phyloP scores from a whole-genome alignment of 2,329 filamentous ascomycete genomes.

The Pestalotiopsis sp. region DNA sequence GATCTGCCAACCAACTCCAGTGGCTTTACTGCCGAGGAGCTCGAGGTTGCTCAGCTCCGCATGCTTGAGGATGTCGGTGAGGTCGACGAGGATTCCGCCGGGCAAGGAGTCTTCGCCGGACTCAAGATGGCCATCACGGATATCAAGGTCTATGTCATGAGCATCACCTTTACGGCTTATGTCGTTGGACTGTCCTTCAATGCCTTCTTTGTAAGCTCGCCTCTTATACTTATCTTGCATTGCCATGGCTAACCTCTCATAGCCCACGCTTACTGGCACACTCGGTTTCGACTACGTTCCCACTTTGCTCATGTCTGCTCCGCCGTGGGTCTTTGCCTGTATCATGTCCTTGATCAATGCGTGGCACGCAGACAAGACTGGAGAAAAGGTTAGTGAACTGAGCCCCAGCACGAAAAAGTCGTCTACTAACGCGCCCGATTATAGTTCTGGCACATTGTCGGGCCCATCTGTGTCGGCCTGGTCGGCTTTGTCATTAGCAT shows the following conservation, averaged over 20 bases:
- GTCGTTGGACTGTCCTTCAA: constrained; percentile 61
- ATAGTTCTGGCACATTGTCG: constrained; percentile 59
- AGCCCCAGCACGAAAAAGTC: neutral
- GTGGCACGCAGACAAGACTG: constrained; percentile 56
- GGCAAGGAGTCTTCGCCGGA: constrained; percentile 54
- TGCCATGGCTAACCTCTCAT: constrained; percentile 1
- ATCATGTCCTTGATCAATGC: constrained; percentile 56
- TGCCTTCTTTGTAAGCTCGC: constrained; percentile 52
- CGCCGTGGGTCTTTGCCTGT: constrained; percentile 61
- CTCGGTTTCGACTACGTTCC: constrained; percentile 54
- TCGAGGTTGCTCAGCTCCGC: constrained; percentile 53
- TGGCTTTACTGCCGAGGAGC: constrained; percentile 62
- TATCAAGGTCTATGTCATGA: constrained; percentile 64
- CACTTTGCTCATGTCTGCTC: constrained; percentile 57
- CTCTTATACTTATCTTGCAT: neutral
- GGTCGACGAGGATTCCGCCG: constrained; percentile 51
- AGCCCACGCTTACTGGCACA: constrained; percentile 54
- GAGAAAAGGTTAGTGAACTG: constrained; percentile 48
- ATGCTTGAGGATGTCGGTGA: constrained; percentile 61
- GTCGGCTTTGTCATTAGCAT: constrained; percentile 62
- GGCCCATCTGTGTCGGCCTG: constrained; percentile 54
- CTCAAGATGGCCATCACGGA: constrained; percentile 62
- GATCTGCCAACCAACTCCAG: constrained; percentile 57
- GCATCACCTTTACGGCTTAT: constrained; percentile 62
- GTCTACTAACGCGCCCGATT: neutral